Evolutionary conservation across 345 rosid species (phyloP), one percentile per base, ranked within the genome.

Genomic region (Aquilaria sinensis): DNA sequence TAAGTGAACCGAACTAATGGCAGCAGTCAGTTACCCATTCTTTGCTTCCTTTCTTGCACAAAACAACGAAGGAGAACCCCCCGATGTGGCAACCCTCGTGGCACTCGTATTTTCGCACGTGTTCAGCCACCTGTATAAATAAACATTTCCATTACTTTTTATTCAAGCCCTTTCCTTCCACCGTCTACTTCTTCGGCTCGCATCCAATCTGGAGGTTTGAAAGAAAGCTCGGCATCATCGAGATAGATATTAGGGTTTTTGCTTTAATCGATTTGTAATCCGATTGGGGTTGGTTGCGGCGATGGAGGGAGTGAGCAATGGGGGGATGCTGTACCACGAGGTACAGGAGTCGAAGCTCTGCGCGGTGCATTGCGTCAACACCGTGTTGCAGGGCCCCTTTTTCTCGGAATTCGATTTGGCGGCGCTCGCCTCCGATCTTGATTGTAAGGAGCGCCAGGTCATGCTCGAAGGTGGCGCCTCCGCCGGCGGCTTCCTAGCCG

Each of bases 281-380:
- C 32, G 34, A 50, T 51, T 43, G 66, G 49, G 61, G 12, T 56
- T 29, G 23, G 15, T 50, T 12, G 31, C 61, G 65, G 51, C 14
- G 55, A 87, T 84, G 92, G 99, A 90, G 52, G 82, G 88, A 58
- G 71, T 74, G 7, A 85, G 90, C 86, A 94, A 90, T 65, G 97
- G 96, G 31, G 99, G 97, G 67, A 90, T 94, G 84, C 70, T 94
- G 83, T 94, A 94, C 81, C 96, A 90, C 72, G 96, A 94, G 88
- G 99, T 94, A 9, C 97, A 94, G 66, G 99, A 94, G 82, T 79
- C 96, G 10, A 90, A 88, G 83, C 88, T 94, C 2, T 90, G 99
- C 81, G 99, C 97, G 29, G 97, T 94, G 15, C 99, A 94, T 85
- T 94, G 99, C 81, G 96, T 90, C 61, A 94, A 94, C 83, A 85